phyloP scores from a whole-genome alignment of 805 yeast genomes.

The Candida loeiensis region DNA sequence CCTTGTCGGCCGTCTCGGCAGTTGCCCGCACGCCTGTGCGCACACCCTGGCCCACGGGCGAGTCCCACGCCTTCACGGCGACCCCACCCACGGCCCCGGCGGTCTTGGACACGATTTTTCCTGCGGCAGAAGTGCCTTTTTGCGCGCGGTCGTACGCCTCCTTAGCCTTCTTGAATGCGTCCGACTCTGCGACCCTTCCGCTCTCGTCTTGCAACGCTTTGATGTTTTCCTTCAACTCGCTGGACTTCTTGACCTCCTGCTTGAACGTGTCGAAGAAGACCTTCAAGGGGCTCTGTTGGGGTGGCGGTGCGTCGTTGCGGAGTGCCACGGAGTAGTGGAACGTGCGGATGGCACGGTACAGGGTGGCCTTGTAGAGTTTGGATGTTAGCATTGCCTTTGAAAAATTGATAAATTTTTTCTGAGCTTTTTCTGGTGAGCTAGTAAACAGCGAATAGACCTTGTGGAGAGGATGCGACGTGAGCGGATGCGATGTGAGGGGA shows the following conservation, averaged over 20 bases:
- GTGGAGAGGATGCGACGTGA: not conserved
- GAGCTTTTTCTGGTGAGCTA: too few relatives aligned
- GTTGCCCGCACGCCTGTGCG: constrained; percentile 77
- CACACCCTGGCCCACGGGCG: constrained; percentile 87
- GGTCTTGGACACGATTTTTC: constrained; percentile 75
- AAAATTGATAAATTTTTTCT: too few relatives aligned
- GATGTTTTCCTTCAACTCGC: constrained; percentile 86
- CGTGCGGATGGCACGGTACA: not conserved
- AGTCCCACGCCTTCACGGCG: constrained; percentile 93
- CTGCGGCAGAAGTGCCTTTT: constrained; percentile 61
- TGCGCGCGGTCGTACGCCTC: constrained; percentile 90
- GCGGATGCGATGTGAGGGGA: too few relatives aligned
- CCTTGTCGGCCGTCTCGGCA: constrained; percentile 83
- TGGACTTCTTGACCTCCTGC: constrained; percentile 84
- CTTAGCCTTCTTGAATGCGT: constrained; percentile 86
- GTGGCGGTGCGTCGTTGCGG: constrained; percentile 24
- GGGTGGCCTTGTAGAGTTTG: too few relatives aligned
- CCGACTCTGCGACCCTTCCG: constrained; percentile 89
- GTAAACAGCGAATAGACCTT: not conserved
- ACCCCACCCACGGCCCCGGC: constrained; percentile 92
- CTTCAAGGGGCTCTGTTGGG: constrained; percentile 70
- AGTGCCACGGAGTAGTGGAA: constrained; percentile 16
- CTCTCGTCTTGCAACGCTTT: constrained; percentile 95
- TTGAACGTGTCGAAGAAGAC: constrained; percentile 92
- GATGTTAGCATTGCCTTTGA: too few relatives aligned